A percentile compares a stretch with the other conserved stretches of the same genome.
Evolutionary conservation across 495 filamentous ascomycete species (phyloP).

Genomic region (Podospora anserina): DNA sequence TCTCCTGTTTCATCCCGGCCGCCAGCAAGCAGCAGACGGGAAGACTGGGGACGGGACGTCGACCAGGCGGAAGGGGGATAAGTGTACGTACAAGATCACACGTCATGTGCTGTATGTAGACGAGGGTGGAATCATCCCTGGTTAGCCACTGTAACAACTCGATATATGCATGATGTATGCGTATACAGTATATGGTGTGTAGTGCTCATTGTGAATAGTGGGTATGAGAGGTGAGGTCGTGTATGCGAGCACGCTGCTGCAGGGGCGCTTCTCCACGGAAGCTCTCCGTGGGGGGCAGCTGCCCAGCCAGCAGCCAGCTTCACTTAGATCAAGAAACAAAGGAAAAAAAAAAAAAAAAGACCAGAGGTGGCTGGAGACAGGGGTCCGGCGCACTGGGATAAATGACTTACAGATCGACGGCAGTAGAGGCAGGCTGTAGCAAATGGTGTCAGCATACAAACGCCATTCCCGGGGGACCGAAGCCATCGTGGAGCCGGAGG

Average conservation of each 20-base stretch:
- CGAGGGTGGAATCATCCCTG: constrained; percentile 15
- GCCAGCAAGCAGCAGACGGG: not conserved
- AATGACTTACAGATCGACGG: constrained; percentile 88
- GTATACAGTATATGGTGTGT: constrained; percentile 15
- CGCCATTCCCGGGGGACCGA: not conserved
- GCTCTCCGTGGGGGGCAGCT: constrained; percentile 1
- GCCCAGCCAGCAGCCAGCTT: constrained; percentile 5
- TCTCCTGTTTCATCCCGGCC: not conserved
- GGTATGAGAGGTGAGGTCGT: not conserved
- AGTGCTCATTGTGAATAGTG: not conserved
- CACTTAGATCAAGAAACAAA: not conserved
- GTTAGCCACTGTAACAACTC: constrained; percentile 32
- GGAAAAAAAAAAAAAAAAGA: constrained; percentile 7
- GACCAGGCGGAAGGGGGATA: constrained; percentile 31
- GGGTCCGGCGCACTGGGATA: constrained; percentile 30
- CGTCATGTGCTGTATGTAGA: constrained; percentile 93
- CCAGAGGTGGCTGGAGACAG: constrained; percentile 33
- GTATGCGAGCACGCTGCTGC: constrained; percentile 4
- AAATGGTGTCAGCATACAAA: constrained; percentile 43
- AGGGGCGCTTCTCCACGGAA: constrained; percentile 7
- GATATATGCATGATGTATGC: constrained; percentile 17
- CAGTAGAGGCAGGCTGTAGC: constrained; percentile 95
- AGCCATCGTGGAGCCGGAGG: not conserved
- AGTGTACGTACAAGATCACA: constrained; percentile 91
- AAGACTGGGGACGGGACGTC: constrained; percentile 5